A percentile compares a stretch with the other conserved stretches of the same genome.
phyloP scores from a whole-genome alignment of 441 rosid genomes.

The Gossypium lobatum region DNA sequence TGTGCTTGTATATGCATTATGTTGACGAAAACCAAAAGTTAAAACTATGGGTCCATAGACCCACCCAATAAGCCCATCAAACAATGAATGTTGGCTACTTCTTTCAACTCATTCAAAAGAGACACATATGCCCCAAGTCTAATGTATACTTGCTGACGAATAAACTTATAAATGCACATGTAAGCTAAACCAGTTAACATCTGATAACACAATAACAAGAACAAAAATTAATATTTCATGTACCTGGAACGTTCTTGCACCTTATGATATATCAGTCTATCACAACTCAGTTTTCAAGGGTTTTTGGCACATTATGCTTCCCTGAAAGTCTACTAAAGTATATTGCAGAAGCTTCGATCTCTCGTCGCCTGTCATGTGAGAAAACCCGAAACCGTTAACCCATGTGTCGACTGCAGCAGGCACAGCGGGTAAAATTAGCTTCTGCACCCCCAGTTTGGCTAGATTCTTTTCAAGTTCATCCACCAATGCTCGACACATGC shows the following conservation, averaged over 20 bases:
- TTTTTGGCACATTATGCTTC: conserved; percentile 34
- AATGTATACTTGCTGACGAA: too few relatives aligned
- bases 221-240: too few relatives aligned
- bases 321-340: conserved; percentile 35
- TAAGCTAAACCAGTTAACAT: too few relatives aligned
- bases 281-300: neutral
- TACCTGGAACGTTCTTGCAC: neutral
- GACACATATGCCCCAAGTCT: neutral
- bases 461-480: conserved; percentile 38
- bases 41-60: too few relatives aligned
- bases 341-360: conserved; percentile 22
- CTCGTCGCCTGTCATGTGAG: conserved; percentile 26
- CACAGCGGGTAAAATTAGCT: conserved; percentile 37
- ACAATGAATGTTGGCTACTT: too few relatives aligned
- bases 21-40: too few relatives aligned
- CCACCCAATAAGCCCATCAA: too few relatives aligned
- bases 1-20: neutral
- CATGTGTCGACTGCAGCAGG: conserved; percentile 29
- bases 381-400: conserved; percentile 37
- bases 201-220: too few relatives aligned
- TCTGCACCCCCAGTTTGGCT: conserved; percentile 23
- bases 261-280: conserved; percentile 5
- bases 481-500: conserved; percentile 39
- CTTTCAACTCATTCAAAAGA: neutral
- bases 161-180: too few relatives aligned